Conservation (phyloP, 768 basidiomycete genomes). For the Podaxis pistillaris region DNA sequence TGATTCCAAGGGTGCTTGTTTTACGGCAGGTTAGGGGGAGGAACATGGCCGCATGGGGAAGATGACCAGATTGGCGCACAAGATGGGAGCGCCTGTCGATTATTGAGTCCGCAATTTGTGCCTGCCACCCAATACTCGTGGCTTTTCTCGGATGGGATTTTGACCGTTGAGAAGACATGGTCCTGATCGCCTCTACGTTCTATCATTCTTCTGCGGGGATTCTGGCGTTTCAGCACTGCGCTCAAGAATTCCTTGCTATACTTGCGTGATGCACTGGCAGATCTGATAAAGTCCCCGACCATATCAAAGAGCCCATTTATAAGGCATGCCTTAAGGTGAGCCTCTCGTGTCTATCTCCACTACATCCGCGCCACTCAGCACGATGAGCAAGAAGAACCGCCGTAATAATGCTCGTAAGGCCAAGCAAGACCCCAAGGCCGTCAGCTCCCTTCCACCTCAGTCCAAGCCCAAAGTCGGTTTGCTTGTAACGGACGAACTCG, state of each 20-base stretch:
- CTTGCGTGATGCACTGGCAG: background rate
- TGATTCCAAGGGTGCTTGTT: too few species aligned
- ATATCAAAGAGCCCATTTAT: background rate
- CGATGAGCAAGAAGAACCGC: background rate
- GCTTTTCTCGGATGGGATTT: background rate
- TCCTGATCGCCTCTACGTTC: background rate
- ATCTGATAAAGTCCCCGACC: background rate
- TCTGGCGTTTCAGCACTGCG: background rate
- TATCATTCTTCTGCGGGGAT: background rate
- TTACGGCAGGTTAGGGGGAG: too few species aligned
- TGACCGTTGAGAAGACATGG: background rate
- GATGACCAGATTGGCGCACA: too few species aligned
- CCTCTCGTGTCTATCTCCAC: background rate
- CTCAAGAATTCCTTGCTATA: background rate
- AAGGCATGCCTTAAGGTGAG: background rate
- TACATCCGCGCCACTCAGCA: background rate
- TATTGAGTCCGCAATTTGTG: background rate
- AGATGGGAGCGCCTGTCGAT: background rate
- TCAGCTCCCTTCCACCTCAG: background rate
- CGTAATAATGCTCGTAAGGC: background rate
- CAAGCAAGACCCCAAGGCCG: background rate
- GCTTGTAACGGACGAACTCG: slow-evolving; percentile 47
- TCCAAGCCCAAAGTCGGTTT: slow-evolving; percentile 32
- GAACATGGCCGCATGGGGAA: too few species aligned
- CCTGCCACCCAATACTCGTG: background rate